A percentile compares a stretch with the other conserved stretches of the same genome.
Conservation (phyloP, 192 early-diverging fungal species). For the Allomyces javanicus region DNA sequence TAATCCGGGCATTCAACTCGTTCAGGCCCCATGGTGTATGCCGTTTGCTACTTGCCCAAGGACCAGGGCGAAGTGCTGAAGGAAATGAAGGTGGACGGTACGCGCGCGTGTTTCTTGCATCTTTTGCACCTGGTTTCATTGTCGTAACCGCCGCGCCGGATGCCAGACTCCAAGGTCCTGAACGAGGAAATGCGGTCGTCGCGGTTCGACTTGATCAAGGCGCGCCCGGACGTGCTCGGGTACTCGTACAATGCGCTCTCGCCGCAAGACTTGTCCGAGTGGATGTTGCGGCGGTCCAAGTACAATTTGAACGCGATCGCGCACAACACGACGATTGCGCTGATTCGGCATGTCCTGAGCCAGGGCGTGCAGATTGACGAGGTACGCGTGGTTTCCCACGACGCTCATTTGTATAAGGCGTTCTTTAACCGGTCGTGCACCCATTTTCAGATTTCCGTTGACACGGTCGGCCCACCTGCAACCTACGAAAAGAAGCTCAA, state of each 20-base stretch:
- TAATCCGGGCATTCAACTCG: constrained; percentile 5
- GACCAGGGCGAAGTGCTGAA: constrained; percentile 26
- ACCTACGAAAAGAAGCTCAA: constrained; percentile 65
- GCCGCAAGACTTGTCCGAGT: constrained; percentile 77
- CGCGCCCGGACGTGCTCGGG: constrained; percentile 42
- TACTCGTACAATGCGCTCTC: constrained; percentile 68
- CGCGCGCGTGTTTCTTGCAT: neutral
- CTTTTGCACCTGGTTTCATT: neutral
- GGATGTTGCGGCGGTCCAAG: constrained; percentile 74
- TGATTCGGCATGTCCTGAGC: constrained; percentile 46
- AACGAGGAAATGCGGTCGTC: constrained; percentile 50
- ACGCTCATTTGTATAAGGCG: neutral
- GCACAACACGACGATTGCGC: constrained; percentile 75
- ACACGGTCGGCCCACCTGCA: constrained; percentile 83
- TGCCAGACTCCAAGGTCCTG: constrained; percentile 81
- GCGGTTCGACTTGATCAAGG: constrained; percentile 42
- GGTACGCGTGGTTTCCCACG: constrained; percentile 13
- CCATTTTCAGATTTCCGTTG: constrained; percentile 55
- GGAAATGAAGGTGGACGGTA: neutral
- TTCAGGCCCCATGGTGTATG: constrained; percentile 90
- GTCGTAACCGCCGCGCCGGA: too few species aligned
- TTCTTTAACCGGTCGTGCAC: neutral
- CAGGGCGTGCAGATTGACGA: constrained; percentile 47
- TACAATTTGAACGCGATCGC: constrained; percentile 86
- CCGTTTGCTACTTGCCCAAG: constrained; percentile 56